phyloP scores from a whole-genome alignment of 305 asterid species.

The Rubia occidens region DNA sequence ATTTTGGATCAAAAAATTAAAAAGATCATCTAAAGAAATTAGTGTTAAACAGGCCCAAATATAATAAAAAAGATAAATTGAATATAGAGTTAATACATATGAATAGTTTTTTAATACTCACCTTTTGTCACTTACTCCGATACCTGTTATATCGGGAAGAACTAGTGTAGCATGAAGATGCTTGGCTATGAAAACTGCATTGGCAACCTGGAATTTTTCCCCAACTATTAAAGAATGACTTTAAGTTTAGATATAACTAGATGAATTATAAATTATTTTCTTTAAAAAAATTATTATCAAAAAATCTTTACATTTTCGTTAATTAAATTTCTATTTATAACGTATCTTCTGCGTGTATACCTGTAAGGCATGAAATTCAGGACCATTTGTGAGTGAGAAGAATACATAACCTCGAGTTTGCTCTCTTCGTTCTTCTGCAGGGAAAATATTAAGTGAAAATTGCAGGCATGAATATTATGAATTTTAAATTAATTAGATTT shows the following conservation, averaged over 20 bases:
- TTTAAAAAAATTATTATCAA: too few species aligned
- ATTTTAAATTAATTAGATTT: neutral
- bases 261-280: neutral
- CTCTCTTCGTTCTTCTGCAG: conserved; percentile 25
- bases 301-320: too few species aligned
- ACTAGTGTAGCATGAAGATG: conserved; percentile 54
- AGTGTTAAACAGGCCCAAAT: too few species aligned
- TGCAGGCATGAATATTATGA: neutral
- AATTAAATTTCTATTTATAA: neutral
- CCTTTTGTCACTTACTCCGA: conserved; percentile 29
- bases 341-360: conserved; percentile 16
- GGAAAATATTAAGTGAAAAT: neutral
- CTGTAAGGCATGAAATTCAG: conserved; percentile 60
- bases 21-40: too few species aligned
- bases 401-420: conserved; percentile 37
- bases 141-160: conserved; percentile 41
- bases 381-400: conserved; percentile 43
- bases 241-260: neutral
- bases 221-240: neutral
- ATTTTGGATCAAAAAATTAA: too few species aligned
- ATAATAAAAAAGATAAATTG: too few species aligned
- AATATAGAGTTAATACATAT: too few species aligned
- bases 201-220: conserved; percentile 20
- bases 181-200: conserved; percentile 45
- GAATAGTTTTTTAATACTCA: conserved; percentile 7